Percentiles rank a stretch among this genome's conserved stretches.
These are phyloP conservation scores for Gastrolobium villosum DNA, from an alignment of 306 rosid genomes.

Conservation along the genomic window DNA sequence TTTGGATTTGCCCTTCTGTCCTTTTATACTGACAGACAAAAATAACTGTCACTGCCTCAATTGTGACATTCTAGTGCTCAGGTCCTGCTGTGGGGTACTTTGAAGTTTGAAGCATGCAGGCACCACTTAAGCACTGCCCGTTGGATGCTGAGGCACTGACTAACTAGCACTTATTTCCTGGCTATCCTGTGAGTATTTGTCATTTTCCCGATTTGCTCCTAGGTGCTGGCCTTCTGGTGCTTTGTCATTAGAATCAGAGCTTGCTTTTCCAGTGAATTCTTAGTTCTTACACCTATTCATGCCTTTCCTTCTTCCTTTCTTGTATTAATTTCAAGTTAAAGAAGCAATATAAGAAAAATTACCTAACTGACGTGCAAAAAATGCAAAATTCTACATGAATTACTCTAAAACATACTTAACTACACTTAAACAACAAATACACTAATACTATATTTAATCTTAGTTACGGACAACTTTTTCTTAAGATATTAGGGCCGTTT, in stretches of 20 bases:
- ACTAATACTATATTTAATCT: background rate
- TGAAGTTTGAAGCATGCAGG: constrained; percentile 12
- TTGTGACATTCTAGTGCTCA: background rate
- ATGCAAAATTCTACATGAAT: background rate
- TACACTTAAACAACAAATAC: background rate
- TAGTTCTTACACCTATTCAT: background rate
- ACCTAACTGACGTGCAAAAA: background rate
- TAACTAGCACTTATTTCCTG: background rate
- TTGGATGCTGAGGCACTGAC: background rate
- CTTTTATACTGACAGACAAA: background rate
- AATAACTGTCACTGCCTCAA: background rate
- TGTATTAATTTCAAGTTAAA: background rate
- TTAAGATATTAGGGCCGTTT: constrained; percentile 27
- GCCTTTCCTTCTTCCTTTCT: background rate
- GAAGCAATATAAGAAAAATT: constrained; percentile 27
- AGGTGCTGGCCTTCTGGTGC: background rate
- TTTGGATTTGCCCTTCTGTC: background rate
- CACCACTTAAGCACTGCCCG: background rate
- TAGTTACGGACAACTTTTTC: background rate
- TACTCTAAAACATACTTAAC: constrained; percentile 15
- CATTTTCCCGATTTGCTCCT: background rate
- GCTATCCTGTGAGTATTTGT: background rate
- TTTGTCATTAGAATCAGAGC: too few species aligned
- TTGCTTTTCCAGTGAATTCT: background rate
- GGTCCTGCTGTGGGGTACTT: background rate